Percentiles rank a stretch among this genome's conserved stretches.
phyloP scores from a whole-genome alignment of 208 protist genomes.

The Vickermania spadyakhi region DNA sequence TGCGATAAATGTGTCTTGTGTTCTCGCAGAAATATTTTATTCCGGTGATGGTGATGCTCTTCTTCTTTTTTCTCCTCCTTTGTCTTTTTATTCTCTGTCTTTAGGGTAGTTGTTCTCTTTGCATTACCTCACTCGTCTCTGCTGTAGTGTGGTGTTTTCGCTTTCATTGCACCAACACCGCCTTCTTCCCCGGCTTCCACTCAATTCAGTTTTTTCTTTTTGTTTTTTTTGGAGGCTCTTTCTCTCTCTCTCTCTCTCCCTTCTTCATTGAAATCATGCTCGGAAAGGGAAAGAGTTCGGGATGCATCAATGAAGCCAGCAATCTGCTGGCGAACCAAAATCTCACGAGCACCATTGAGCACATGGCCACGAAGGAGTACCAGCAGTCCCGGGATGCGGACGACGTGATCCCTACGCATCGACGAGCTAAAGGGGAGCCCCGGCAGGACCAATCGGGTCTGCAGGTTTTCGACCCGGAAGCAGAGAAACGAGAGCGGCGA shows the following conservation, averaged over 20 bases:
- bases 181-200: conserved; percentile 1
- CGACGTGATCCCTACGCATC: conserved; percentile 83
- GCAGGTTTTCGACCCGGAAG: conserved; percentile 58
- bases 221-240: conserved; percentile 7
- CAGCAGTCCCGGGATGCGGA: conserved; percentile 42
- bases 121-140: no score
- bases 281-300: conserved; percentile 78
- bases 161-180: no score
- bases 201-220: conserved; percentile 10
- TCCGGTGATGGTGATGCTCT: no score
- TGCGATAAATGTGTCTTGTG: no score
- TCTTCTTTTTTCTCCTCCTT: no score
- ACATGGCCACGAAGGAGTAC: conserved; percentile 73
- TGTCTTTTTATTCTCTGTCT: no score
- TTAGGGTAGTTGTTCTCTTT: no score
- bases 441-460: conserved; percentile 17
- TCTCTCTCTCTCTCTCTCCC: conserved; percentile 2
- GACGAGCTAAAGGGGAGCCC: conserved; percentile 22
- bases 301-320: conserved; percentile 82
- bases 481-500: conserved; percentile 32
- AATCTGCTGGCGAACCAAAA: conserved; percentile 88
- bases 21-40: no score
- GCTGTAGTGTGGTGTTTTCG: no score
- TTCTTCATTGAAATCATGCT: conserved; percentile 35
- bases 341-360: conserved; percentile 71